Base-by-base conservation (phyloP, 1,284 basidiomycete genomes). In the Agroathelia rolfsii region DNA sequence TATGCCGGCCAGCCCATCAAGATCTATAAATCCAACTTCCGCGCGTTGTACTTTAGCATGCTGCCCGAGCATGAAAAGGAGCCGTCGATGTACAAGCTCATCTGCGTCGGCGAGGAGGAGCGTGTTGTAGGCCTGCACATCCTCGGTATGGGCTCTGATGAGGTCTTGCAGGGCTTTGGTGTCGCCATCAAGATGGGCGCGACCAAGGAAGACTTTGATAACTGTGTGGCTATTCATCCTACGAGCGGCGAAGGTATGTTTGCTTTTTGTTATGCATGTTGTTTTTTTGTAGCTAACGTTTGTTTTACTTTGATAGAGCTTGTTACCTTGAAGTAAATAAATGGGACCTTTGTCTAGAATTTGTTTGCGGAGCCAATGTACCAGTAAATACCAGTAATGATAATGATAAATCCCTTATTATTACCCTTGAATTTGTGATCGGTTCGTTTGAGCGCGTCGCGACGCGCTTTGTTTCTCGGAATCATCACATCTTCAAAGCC, bases 121-220 rank as follows among this genome's bases (percentile, higher is more conserved):
- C 85, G 83, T 49, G 84, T 99, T 23, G 87, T 98, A 12, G 94
- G 94, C 12, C 62, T 97, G 33, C 95, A 98, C 58, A 81, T 96
- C 45, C 79, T 97, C 40, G 94, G 93, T 4, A 50, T 74, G 44
- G 90, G 90, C 30, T 83, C 77, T 41, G 94, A 97, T 52, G 93
- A 97, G 60, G 75, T 85, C 45, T 62, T 93, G 60, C 93, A 97
- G 66, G 92, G 92, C 41, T 94, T 97, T 53, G 87, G 66, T 1
- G 88, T 96, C 12, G 93, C 93, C 8, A 68, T 98, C 48, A 96
- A 96, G 70, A 92, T 96, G 90, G 85, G 88, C 34, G 85, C 85
- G 12, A 69, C 72, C 12, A 92, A 92, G 63, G 59, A 72, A 47
- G 84, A 94, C 52, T 64, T 94, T 38, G 87, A 92, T 48, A 73